phyloP scores from a whole-genome alignment of 2,329 filamentous ascomycete species.

The Ophiocordyceps robertsii region DNA sequence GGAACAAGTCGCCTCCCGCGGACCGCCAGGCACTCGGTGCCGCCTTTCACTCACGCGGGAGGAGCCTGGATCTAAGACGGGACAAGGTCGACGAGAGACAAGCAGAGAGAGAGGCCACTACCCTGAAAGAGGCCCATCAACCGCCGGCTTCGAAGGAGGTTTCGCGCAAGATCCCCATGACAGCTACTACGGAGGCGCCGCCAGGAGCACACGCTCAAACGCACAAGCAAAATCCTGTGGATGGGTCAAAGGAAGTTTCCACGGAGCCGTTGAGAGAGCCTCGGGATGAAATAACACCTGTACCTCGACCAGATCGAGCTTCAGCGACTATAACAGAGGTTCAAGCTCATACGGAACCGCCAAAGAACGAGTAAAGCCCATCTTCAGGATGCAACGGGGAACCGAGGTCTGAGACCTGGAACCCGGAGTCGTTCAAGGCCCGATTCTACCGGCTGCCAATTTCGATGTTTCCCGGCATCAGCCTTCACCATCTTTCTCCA shows the following conservation, averaged over 20 bases:
- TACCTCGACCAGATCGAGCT: neutral
- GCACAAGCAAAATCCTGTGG: too few relatives aligned
- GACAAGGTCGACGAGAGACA: conserved; percentile 14
- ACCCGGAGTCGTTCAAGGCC: too few relatives aligned
- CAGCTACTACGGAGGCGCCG: too few relatives aligned
- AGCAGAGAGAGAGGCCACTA: neutral
- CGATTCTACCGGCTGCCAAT: too few relatives aligned
- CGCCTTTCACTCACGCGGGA: conserved; percentile 24
- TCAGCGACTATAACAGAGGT: neutral
- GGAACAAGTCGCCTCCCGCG: conserved; percentile 42
- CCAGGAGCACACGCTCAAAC: too few relatives aligned
- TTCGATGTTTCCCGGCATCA: too few relatives aligned
- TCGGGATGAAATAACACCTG: neutral
- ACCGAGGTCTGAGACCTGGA: too few relatives aligned
- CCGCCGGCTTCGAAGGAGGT: neutral
- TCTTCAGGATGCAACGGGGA: too few relatives aligned
- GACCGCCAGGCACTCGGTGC: conserved; percentile 15
- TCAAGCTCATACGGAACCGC: neutral
- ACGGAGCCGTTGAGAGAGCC: neutral
- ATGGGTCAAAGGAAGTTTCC: too few relatives aligned
- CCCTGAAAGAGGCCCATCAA: neutral
- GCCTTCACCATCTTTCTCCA: too few relatives aligned
- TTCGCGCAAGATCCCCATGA: too few relatives aligned
- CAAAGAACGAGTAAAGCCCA: neutral
- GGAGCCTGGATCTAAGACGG: conserved; percentile 33